These are phyloP conservation scores for Carpinus viminea DNA, from an alignment of 306 rosid genomes.

Conservation along the genomic window DNA sequence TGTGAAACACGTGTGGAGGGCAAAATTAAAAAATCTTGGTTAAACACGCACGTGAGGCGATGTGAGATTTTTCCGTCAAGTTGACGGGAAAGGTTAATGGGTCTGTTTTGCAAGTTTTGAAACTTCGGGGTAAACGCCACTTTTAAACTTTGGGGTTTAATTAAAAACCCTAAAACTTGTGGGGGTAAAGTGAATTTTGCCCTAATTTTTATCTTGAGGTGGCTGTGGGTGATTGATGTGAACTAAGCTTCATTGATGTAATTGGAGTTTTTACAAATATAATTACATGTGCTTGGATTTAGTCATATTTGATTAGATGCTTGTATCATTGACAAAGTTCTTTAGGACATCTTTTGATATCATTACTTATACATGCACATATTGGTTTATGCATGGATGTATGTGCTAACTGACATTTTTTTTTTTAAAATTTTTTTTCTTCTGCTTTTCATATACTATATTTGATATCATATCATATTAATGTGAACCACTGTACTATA, in stretches of 20 bases:
- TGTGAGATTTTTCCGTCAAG: no score
- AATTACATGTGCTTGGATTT: background rate
- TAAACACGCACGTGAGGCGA: no score
- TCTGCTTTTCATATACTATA: background rate
- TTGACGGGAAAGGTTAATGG: no score
- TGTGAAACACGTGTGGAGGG: no score
- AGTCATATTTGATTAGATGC: conserved; percentile 6
- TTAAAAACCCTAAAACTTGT: no score
- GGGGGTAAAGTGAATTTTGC: no score
- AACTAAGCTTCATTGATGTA: background rate
- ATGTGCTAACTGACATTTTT: background rate
- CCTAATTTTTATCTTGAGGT: conserved; percentile 1
- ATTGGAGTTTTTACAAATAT: background rate
- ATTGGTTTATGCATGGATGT: background rate
- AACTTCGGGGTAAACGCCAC: no score
- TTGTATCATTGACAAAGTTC: conserved; percentile 11
- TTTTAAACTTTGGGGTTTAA: no score
- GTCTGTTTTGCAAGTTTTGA: no score
- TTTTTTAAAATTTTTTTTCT: background rate
- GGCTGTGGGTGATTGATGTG: background rate
- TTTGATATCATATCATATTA: conserved; percentile 11
- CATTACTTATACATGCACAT: background rate
- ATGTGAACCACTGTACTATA: conserved; percentile 38
- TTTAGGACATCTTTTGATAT: conserved; percentile 14
- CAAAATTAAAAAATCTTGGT: no score